A percentile compares a stretch with the other conserved stretches of the same genome.
Conservation (phyloP, 352 stramenopile genomes). For the Phytophthora colocasiae region DNA sequence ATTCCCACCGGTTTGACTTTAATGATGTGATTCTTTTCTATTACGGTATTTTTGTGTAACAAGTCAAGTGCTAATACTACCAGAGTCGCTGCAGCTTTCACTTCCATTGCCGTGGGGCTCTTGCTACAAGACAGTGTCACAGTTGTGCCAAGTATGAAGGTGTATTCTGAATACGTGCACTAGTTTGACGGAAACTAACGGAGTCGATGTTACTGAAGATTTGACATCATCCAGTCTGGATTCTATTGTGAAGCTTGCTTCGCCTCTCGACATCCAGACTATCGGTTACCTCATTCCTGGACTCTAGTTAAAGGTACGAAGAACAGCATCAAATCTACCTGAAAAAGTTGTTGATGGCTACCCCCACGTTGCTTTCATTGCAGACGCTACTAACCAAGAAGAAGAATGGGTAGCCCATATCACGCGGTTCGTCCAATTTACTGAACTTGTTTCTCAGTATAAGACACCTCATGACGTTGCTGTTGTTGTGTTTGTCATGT, state of each 20-base stretch:
- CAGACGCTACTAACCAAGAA: constrained; percentile 63
- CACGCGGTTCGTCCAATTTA: constrained; percentile 42
- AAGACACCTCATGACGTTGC: neutral
- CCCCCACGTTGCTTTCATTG: neutral
- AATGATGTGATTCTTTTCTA: neutral
- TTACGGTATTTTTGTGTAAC: neutral
- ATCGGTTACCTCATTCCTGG: constrained; percentile 66
- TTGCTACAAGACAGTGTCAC: constrained; percentile 72
- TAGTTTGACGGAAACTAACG: neutral
- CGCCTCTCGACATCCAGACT: constrained; percentile 52
- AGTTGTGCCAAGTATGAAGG: constrained; percentile 66
- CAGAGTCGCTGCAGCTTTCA: constrained; percentile 68
- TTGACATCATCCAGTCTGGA: constrained; percentile 53
- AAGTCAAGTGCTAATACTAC: neutral
- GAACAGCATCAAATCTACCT: neutral
- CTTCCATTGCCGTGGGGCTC: constrained; percentile 47
- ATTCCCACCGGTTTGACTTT: constrained; percentile 25
- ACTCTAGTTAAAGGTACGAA: constrained; percentile 47
- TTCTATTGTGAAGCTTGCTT: constrained; percentile 84
- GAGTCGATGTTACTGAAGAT: constrained; percentile 40
- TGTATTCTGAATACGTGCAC: too few relatives aligned
- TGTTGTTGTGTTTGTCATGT: constrained; percentile 1
- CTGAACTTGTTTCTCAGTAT: neutral
- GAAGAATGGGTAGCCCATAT: constrained; percentile 72
- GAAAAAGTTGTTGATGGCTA: constrained; percentile 3